Base-by-base conservation (phyloP, 2,329 filamentous ascomycete species). In the Colletotrichum orchidophilum region DNA sequence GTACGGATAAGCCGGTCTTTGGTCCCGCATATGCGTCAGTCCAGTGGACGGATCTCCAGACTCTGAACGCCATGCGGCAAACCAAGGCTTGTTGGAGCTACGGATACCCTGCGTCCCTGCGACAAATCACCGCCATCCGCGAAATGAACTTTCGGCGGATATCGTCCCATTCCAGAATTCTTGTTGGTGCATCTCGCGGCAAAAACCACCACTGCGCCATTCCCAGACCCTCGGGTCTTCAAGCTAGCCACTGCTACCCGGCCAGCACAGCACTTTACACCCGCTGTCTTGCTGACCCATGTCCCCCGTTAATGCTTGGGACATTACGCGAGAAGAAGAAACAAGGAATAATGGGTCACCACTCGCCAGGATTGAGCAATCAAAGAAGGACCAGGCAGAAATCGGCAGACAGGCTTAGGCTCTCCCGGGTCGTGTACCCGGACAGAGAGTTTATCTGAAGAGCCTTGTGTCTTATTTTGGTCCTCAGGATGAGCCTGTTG, bases 121-220 rank as follows among this genome's bases (percentile, higher is more conserved):
- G 27, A 27, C 71, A 67, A 67, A 71, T 73, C 49, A 72, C 18
- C 21, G 27, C 21, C 49, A 21, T 27, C 49, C 50, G n/a, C 55
- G 63, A 61, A 63, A 69, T 61, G 60, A 57, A 55, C 35, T 24
- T n/a, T 8, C 33, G 52, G 33, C 64, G 69, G 50, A 62, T 69
- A 58, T 39, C 24, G 21, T 49, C 69, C 55, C 54, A n/a, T 69
- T 73, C n/a, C 11, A 63, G 60, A 61, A 62, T 69, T 42, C 71
- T 27, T 49, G 60, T 72, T 69, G 63, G 69, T 63, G 63, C 69
- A 60, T 39, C 26, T 69, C 60, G 71, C 69, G 63, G 71, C 64
- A 73, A 72, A 61, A 65, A 31, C 18, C 31, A 68, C 33, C 64
- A n/a, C 54, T 46, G 60, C 52, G 57, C 49, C 54, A 57, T 64